Percentiles rank a stretch among this genome's conserved stretches.
Conservation (phyloP, 1,139 yeast genomes). For the Schizosaccharomyces versatilis region DNA sequence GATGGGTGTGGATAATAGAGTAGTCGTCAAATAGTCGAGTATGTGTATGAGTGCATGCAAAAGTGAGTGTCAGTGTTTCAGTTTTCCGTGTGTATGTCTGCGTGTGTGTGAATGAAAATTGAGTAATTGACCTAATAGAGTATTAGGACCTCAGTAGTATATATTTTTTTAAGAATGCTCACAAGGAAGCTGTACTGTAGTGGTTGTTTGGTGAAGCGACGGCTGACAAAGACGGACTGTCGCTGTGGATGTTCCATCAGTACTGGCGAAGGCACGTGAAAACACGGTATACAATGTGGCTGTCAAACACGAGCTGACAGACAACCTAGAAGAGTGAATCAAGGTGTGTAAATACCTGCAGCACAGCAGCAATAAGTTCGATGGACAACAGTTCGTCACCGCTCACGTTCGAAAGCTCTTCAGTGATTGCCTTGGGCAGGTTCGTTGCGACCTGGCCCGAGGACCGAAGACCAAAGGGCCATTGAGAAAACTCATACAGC, state of each 20-base stretch:
- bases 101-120: too few species aligned
- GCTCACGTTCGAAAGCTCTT: slow-evolving; percentile 32
- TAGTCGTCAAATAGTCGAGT: too few species aligned
- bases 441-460: slow-evolving; percentile 42
- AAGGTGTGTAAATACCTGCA: slow-evolving; percentile 6
- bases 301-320: neutral
- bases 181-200: too few species aligned
- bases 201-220: too few species aligned
- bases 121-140: too few species aligned
- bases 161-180: too few species aligned
- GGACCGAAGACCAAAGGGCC: slow-evolving; percentile 48
- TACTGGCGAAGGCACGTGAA: neutral
- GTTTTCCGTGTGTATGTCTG: too few species aligned
- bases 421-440: slow-evolving; percentile 41
- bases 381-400: slow-evolving; percentile 43
- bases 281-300: neutral
- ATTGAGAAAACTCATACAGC: slow-evolving; percentile 58
- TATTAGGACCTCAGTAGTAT: too few species aligned
- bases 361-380: slow-evolving; percentile 79
- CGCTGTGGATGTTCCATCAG: neutral
- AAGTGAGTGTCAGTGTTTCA: too few species aligned
- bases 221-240: too few species aligned
- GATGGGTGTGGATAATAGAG: too few species aligned
- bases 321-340: slow-evolving; percentile 1
- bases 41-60: too few species aligned